These are phyloP conservation scores for Colletotrichum sidae DNA, from an alignment of 2,329 filamentous ascomycete species.

Conservation along the genomic window DNA sequence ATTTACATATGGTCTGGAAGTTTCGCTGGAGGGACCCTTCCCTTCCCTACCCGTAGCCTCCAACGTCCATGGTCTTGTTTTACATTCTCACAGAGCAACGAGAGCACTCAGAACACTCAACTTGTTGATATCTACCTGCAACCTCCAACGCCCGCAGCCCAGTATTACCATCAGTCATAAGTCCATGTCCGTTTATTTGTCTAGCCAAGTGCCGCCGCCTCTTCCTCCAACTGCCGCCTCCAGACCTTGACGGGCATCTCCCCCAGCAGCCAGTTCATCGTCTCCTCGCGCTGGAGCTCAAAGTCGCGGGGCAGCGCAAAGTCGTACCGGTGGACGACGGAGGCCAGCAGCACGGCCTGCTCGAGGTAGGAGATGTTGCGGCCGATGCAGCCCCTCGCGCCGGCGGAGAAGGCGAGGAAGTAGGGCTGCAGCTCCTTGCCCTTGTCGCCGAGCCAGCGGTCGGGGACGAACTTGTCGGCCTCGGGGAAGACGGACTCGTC, in stretches of 20 bases:
- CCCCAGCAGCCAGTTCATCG: slow-evolving; percentile 32
- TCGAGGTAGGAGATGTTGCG: slow-evolving; percentile 56
- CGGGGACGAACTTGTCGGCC: slow-evolving; percentile 42
- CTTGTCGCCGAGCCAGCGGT: slow-evolving; percentile 53
- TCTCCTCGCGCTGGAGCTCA: slow-evolving; percentile 25
- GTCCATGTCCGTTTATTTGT: not conserved
- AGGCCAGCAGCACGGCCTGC: slow-evolving; percentile 57
- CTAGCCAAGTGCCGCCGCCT: slow-evolving; percentile 1
- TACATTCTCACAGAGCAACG: too few species aligned
- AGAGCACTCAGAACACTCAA: not conserved
- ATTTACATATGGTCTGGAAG: too few species aligned
- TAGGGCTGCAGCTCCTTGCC: slow-evolving; percentile 51
- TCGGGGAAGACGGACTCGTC: slow-evolving; percentile 26
- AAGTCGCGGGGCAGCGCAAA: slow-evolving; percentile 45
- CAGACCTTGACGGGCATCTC: slow-evolving; percentile 31
- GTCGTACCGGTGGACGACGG: slow-evolving; percentile 55
- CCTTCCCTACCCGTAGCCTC: too few species aligned
- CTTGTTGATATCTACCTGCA: not conserved
- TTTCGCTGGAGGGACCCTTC: too few species aligned
- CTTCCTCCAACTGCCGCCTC: slow-evolving; percentile 23
- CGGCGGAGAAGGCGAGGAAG: slow-evolving; percentile 51
- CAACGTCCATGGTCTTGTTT: too few species aligned
- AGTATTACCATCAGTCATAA: slow-evolving; percentile 2
- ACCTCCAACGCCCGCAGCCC: not conserved
- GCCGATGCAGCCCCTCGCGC: slow-evolving; percentile 41